phyloP scores from a whole-genome alignment of 2,329 filamentous ascomycete genomes.

The Rutstroemia sp. region DNA sequence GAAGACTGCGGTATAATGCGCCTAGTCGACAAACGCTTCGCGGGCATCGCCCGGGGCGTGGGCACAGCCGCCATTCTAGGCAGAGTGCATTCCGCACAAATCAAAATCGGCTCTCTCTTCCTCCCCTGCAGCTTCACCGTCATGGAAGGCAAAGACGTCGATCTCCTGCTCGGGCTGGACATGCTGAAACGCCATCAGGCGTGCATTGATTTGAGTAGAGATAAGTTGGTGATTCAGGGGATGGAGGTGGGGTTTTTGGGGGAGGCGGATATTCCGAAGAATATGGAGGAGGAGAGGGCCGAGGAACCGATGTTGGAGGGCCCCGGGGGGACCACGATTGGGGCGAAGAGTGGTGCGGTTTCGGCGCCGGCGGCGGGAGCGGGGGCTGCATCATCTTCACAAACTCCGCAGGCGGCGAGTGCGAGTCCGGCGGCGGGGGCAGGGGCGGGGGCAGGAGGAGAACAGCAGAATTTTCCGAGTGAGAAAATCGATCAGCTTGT shows the following conservation, averaged over 20 bases:
- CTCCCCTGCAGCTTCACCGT: constrained; percentile 95
- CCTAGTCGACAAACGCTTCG: constrained; percentile 85
- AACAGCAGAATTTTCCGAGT: constrained; percentile 32
- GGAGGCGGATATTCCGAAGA: constrained; percentile 90
- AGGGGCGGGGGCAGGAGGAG: constrained; percentile 9
- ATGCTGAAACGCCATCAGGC: constrained; percentile 97
- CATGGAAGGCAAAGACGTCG: constrained; percentile 97
- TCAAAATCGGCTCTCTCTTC: constrained; percentile 82
- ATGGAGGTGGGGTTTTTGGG: constrained; percentile 84
- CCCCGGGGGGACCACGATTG: constrained; percentile 82
- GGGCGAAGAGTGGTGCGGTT: constrained; percentile 73
- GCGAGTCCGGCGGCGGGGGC: not conserved
- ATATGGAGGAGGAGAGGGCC: constrained; percentile 61
- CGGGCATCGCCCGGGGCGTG: constrained; percentile 86
- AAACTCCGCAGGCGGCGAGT: too few species aligned
- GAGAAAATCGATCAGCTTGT: constrained; percentile 70
- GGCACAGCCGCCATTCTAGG: constrained; percentile 92
- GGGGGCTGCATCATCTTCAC: too few species aligned
- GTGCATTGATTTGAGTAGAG: constrained; percentile 77
- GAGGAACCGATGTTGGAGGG: constrained; percentile 80
- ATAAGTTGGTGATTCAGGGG: constrained; percentile 80
- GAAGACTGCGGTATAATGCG: constrained; percentile 94
- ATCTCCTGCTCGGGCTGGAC: constrained; percentile 85
- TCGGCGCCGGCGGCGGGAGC: constrained; percentile 32
- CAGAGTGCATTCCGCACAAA: constrained; percentile 89